These are phyloP conservation scores for Avena eriantha DNA, from an alignment of 176 grass and related monocot species.

Conservation along the genomic window DNA sequence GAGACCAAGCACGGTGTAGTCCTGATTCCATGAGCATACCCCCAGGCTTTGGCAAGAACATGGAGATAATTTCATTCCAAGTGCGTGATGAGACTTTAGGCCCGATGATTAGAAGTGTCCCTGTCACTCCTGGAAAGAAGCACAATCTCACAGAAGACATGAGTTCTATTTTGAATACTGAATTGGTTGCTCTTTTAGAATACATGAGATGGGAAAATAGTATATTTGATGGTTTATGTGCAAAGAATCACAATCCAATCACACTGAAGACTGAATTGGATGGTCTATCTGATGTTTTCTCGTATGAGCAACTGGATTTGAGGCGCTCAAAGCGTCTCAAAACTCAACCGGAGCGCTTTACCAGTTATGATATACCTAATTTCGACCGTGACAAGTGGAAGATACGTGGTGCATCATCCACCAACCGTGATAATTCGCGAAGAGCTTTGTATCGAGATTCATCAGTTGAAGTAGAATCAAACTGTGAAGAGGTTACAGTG, in stretches of 20 bases:
- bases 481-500: slow-evolving; percentile 27
- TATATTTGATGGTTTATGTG: slow-evolving; percentile 43
- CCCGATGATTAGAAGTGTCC: slow-evolving; percentile 52
- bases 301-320: slow-evolving; percentile 63
- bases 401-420: slow-evolving; percentile 17
- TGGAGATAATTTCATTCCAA: slow-evolving; percentile 65
- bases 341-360: slow-evolving; percentile 61
- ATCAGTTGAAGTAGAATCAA: slow-evolving; percentile 23
- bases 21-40: slow-evolving; percentile 36
- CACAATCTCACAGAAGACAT: slow-evolving; percentile 10
- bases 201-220: slow-evolving; percentile 16
- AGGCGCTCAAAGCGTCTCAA: slow-evolving; percentile 87
- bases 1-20: slow-evolving; percentile 35
- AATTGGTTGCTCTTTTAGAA: slow-evolving; percentile 44
- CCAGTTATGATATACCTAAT: slow-evolving; percentile 61
- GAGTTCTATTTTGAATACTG: slow-evolving; percentile 23
- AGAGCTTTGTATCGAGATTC: slow-evolving; percentile 20
- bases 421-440: slow-evolving; percentile 4
- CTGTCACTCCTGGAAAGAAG: slow-evolving; percentile 44
- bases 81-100: slow-evolving; percentile 32
- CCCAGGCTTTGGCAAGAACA: slow-evolving; percentile 51
- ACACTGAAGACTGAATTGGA: slow-evolving; percentile 37
- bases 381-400: slow-evolving; percentile 54
- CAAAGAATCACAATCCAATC: background rate
- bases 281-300: slow-evolving; percentile 48